phyloP scores from a whole-genome alignment of 345 rosid genomes.

The Excoecaria cochinchinensis region DNA sequence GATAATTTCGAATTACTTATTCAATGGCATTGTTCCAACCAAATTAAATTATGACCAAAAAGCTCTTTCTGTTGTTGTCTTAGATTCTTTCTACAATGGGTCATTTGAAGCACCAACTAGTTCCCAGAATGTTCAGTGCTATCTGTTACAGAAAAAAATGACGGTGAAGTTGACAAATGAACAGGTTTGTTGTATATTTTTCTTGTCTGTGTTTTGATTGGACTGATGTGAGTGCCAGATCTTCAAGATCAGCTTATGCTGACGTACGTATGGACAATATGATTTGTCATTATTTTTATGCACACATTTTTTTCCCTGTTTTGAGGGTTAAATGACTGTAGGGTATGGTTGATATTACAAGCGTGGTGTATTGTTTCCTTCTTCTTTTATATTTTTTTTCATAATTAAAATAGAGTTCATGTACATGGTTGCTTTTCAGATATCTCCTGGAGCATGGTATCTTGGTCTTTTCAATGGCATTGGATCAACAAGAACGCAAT shows the following conservation, averaged over 20 bases:
- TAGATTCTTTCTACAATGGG: slow-evolving; percentile 50
- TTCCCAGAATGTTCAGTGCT: slow-evolving; percentile 69
- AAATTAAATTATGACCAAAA: slow-evolving; percentile 13
- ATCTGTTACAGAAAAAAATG: slow-evolving; percentile 74
- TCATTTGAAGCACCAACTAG: slow-evolving; percentile 48
- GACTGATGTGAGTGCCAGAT: neutral
- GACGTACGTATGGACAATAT: neutral
- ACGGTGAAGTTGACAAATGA: slow-evolving; percentile 68
- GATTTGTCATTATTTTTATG: neutral
- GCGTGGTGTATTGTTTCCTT: neutral
- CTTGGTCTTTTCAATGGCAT: slow-evolving; percentile 89
- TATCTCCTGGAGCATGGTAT: slow-evolving; percentile 84
- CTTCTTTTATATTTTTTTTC: neutral
- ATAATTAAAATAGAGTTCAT: slow-evolving; percentile 6
- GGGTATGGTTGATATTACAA: neutral
- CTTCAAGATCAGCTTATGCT: neutral
- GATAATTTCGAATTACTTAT: neutral
- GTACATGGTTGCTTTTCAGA: slow-evolving; percentile 42
- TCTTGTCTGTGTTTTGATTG: neutral
- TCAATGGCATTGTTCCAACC: neutral
- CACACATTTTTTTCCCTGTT: neutral
- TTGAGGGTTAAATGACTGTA: too few relatives aligned
- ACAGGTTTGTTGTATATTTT: slow-evolving; percentile 51
- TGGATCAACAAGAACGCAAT: slow-evolving; percentile 80
- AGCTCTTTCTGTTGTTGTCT: slow-evolving; percentile 25